phyloP scores from a whole-genome alignment of 768 basidiomycete species.

The Leccinum variicolor region DNA sequence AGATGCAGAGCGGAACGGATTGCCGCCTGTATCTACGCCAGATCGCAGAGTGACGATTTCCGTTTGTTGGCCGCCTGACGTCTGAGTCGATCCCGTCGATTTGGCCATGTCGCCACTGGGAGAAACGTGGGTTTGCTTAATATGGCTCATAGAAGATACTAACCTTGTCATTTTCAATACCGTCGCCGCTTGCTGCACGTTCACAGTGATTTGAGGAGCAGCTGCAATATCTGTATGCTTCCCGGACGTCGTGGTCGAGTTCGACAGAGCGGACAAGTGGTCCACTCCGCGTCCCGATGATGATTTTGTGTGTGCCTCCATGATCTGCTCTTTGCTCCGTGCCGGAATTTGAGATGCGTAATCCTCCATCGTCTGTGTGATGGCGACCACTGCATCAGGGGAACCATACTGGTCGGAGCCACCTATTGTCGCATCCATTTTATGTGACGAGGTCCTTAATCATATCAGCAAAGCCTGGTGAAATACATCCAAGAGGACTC shows the following conservation, averaged over 20 bases:
- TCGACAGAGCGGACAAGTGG: not conserved
- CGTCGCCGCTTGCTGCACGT: not conserved
- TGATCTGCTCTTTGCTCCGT: not conserved
- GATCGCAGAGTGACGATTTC: not conserved
- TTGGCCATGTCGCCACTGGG: not conserved
- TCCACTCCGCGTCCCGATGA: not conserved
- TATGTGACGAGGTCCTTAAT: not conserved
- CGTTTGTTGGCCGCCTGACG: not conserved
- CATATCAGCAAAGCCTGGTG: not conserved
- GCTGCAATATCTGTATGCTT: not conserved
- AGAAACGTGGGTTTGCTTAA: not conserved
- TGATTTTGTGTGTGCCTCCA: not conserved
- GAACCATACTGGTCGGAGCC: not conserved
- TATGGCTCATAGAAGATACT: not conserved
- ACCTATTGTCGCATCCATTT: not conserved
- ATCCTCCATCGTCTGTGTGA: not conserved
- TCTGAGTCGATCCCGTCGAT: not conserved
- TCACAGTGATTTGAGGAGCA: slow-evolving; percentile 2
- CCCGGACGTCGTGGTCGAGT: not conserved
- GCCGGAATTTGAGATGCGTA: not conserved
- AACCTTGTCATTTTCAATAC: not conserved
- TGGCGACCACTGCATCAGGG: not conserved
- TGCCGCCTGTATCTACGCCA: not conserved
- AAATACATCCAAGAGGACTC: not conserved
- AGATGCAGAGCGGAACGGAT: not conserved